Evolutionary conservation across 2,329 filamentous ascomycete species (phyloP).

Genomic region (Aureobasidium leucospermi): DNA sequence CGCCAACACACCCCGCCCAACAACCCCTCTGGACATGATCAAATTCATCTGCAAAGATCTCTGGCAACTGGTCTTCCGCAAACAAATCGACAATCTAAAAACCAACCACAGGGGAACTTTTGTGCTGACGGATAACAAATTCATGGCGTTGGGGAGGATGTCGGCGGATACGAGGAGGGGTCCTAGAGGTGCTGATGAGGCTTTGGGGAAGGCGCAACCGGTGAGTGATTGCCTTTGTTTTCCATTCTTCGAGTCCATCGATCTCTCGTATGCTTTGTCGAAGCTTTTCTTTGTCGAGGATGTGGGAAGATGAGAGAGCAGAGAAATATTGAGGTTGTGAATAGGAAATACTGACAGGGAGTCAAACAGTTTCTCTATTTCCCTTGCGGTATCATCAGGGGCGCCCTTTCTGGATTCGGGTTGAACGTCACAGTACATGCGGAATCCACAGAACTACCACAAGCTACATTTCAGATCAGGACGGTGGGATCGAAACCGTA

Average conservation of each 20-base stretch:
- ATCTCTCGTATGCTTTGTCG: neutral
- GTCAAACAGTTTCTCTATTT: slow-evolving; percentile 76
- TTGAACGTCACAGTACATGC: slow-evolving; percentile 88
- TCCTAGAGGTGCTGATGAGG: slow-evolving; percentile 27
- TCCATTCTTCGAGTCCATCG: neutral
- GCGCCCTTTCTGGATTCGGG: slow-evolving; percentile 84
- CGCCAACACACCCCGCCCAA: slow-evolving; percentile 76
- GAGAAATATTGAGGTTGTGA: no score
- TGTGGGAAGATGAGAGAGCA: no score
- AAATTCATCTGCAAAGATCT: slow-evolving; percentile 99
- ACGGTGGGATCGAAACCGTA: slow-evolving; percentile 62
- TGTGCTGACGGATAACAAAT: slow-evolving; percentile 86
- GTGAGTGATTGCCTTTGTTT: slow-evolving; percentile 45
- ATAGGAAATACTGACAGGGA: neutral
- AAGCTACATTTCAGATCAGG: slow-evolving; percentile 93
- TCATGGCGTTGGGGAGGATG: slow-evolving; percentile 85
- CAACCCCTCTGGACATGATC: slow-evolving; percentile 88
- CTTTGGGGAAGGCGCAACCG: slow-evolving; percentile 67
- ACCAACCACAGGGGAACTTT: slow-evolving; percentile 97
- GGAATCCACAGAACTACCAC: slow-evolving; percentile 78
- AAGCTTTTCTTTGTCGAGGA: no score
- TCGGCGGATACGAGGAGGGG: slow-evolving; percentile 55
- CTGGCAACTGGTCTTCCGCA: slow-evolving; percentile 89
- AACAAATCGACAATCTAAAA: slow-evolving; percentile 97
- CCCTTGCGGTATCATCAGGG: slow-evolving; percentile 84